A percentile compares a stretch with the other conserved stretches of the same genome.
These are phyloP conservation scores for Daedalea quercina DNA, from an alignment of 768 basidiomycete species.

Conservation along the genomic window DNA sequence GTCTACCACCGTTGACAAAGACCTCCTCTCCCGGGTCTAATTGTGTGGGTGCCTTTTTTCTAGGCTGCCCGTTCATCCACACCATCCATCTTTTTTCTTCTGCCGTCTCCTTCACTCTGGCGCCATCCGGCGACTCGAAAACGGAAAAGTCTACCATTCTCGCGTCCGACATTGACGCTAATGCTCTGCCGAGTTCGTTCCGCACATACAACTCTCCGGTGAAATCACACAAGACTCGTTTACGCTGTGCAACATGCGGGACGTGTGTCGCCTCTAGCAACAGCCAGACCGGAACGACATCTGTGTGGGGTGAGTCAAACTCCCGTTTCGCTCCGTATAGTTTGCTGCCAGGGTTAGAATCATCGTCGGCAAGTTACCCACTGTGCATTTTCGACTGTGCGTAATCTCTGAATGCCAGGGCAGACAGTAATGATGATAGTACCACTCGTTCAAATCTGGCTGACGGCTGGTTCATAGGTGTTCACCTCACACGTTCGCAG, in stretches of 20 bases:
- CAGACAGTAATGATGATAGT: neutral
- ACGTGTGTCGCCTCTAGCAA: neutral
- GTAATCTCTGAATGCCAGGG: neutral
- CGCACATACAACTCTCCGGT: neutral
- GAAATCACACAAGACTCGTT: neutral
- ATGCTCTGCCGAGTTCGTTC: neutral
- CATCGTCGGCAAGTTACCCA: neutral
- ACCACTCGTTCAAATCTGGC: neutral
- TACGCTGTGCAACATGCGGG: neutral
- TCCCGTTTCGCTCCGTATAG: neutral
- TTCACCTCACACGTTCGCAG: neutral
- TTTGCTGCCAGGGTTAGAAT: neutral
- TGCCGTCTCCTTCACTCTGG: constrained; percentile 33
- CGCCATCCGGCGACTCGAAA: neutral
- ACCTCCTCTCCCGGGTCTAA: neutral
- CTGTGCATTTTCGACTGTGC: neutral
- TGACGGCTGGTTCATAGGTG: neutral
- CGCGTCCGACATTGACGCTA: neutral
- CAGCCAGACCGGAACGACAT: neutral
- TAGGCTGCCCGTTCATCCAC: constrained; percentile 57
- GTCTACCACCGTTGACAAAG: neutral
- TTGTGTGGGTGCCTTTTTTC: neutral
- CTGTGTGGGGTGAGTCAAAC: neutral
- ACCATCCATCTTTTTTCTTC: constrained; percentile 48
- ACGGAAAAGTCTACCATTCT: neutral